A percentile compares a stretch with the other conserved stretches of the same genome.
Conservation (phyloP, 108 stramenopile genomes). For the Fragilaria radians region DNA sequence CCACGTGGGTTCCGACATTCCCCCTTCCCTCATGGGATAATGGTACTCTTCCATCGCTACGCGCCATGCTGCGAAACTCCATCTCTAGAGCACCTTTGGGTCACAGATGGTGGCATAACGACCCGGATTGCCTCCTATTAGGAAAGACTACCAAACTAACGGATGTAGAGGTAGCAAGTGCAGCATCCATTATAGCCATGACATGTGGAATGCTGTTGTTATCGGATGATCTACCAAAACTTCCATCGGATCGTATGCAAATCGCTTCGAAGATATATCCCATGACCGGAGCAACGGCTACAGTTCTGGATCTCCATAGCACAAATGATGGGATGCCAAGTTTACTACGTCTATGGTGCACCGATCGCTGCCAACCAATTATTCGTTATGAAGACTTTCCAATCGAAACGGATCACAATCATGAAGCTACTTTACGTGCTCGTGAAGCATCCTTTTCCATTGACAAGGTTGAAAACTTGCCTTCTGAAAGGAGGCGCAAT, state of each 20-base stretch:
- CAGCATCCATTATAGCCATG: constrained; percentile 86
- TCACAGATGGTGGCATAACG: constrained; percentile 92
- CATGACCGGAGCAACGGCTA: constrained; percentile 69
- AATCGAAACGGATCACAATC: constrained; percentile 22
- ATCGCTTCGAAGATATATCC: constrained; percentile 76
- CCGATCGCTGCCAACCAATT: constrained; percentile 44
- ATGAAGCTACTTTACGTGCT: constrained; percentile 39
- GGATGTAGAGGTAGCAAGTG: constrained; percentile 77
- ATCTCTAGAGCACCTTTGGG: constrained; percentile 75
- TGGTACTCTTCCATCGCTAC: constrained; percentile 84
- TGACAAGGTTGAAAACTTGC: constrained; percentile 5
- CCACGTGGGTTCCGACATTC: constrained; percentile 82
- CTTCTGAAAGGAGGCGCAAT: constrained; percentile 64
- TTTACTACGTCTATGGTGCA: constrained; percentile 72
- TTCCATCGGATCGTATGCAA: constrained; percentile 45
- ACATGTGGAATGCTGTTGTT: constrained; percentile 87
- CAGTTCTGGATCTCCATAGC: constrained; percentile 76
- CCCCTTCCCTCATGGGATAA: constrained; percentile 86
- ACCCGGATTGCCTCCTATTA: constrained; percentile 89
- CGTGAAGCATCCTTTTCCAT: constrained; percentile 26
- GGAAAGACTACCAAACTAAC: constrained; percentile 81
- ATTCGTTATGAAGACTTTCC: constrained; percentile 1
- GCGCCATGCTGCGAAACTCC: constrained; percentile 87
- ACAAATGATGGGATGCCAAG: constrained; percentile 73
- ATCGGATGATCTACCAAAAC: constrained; percentile 84